These are phyloP conservation scores for Tuber microsphaerosporum DNA, from an alignment of 495 filamentous ascomycete genomes.

Conservation along the genomic window DNA sequence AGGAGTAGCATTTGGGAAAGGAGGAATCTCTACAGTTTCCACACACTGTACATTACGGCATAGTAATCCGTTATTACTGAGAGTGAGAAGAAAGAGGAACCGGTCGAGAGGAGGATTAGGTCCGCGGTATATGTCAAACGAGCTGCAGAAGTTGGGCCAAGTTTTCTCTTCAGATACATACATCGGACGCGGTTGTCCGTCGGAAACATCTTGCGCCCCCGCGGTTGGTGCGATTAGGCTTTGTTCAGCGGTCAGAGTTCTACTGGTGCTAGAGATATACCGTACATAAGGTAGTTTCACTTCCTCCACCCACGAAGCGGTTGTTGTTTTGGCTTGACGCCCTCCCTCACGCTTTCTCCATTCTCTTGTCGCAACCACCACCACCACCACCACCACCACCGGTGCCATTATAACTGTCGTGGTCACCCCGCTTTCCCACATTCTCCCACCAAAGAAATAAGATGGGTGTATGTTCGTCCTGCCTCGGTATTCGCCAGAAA, in stretches of 20 bases:
- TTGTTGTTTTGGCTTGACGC: neutral
- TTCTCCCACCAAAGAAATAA: neutral
- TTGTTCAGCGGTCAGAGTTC: neutral
- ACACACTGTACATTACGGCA: neutral
- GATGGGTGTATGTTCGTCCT: conserved; percentile 33
- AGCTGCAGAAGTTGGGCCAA: neutral
- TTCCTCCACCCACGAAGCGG: neutral
- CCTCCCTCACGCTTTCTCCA: neutral
- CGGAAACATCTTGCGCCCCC: neutral
- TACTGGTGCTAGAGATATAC: neutral
- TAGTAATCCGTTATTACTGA: neutral
- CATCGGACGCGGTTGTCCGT: conserved; percentile 1
- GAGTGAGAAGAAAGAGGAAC: neutral
- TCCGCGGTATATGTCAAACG: neutral
- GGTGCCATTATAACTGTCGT: neutral
- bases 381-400: neutral
- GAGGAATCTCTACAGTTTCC: neutral
- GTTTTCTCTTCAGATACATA: neutral
- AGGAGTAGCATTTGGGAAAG: neutral
- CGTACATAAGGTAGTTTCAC: neutral
- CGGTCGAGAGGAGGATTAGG: neutral
- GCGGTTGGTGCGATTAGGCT: neutral
- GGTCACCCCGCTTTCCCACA: neutral
- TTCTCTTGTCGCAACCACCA: neutral
- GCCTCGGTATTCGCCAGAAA: conserved; percentile 27